Evolutionary conservation across 1,284 basidiomycete genomes (phyloP), one percentile per base, ranked within the genome.

Genomic region (Cutaneotrichosporon cutaneum): DNA sequence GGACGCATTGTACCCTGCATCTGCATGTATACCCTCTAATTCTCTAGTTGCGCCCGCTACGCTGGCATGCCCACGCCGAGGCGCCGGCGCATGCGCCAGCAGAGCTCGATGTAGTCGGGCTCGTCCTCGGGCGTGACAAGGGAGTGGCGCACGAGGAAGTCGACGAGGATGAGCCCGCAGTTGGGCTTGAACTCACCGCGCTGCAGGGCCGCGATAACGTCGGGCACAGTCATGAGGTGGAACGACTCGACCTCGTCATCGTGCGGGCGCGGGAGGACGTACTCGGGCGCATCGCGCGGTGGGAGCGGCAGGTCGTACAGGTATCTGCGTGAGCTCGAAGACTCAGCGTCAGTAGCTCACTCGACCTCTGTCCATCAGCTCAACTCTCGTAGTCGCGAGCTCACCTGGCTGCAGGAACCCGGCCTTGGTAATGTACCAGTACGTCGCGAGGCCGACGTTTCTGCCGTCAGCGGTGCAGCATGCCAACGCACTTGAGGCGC

Each of bases 201-300:
- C 5, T 81, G 66, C 8, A 85, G 69, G 21, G 76, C 77, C 3
- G 77, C 68, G 56, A 84, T 70, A 21, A 82, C 77, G 24, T 77
- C 70, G 11, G 69, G 64, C 6, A 79, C 63, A 35, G 70, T 63
- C 45, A 74, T 54, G 30, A 78, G 71, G 77, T 80, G 62, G 6
- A 97, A 98, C 1, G 85, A 88, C 73, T 96, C 92, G 5, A 97
- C 94, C 76, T 98, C 95, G 33, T 90, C 93, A 68, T 98, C 95
- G 42, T 87, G 82, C 0, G 94, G 94, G 53, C 82, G 83, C 0
- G 91, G 90, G 45, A 67, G 60, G 56, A 83, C 80, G 65, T 90
- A 77, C 39, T 77, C 74, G 13, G 72, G 42, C 14, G 72, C 74
- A 26, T 82, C 71, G 52, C 79, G 80, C 2, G 81, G 64, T 0